A percentile compares a stretch with the other conserved stretches of the same genome.
phyloP scores from a whole-genome alignment of 2,329 filamentous ascomycete species.

The Thelonectria rubi region DNA sequence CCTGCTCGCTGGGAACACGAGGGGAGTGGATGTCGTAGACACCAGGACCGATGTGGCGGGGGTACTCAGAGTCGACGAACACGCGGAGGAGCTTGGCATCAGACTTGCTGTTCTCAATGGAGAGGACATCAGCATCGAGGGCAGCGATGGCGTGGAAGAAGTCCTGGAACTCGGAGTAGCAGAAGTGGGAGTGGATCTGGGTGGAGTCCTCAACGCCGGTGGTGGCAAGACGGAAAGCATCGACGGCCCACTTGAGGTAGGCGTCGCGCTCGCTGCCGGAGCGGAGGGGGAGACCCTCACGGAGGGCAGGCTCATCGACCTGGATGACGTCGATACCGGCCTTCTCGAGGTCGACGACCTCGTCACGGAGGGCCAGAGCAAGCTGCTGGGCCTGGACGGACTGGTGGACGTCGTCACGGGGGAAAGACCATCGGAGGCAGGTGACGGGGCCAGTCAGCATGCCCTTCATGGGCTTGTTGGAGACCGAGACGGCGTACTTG shows the following conservation, averaged over 20 bases:
- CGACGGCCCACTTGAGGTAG: conserved; percentile 97
- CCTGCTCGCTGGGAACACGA: conserved; percentile 94
- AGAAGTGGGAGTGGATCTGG: conserved; percentile 99
- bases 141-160: conserved; percentile 99
- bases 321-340: conserved; percentile 98
- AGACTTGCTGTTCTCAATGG: conserved; percentile 99
- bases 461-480: conserved; percentile 99
- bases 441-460: conserved; percentile 99
- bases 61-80: conserved; percentile 97
- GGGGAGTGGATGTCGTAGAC: conserved; percentile 99
- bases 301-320: conserved; percentile 98
- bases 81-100: conserved; percentile 99
- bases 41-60: conserved; percentile 97
- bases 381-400: conserved; percentile 99
- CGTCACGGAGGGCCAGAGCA: conserved; percentile 95
- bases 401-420: conserved; percentile 99
- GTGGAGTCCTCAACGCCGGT: conserved; percentile 93
- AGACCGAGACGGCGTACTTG: conserved; percentile 96
- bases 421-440: conserved; percentile 99
- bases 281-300: conserved; percentile 98
- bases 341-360: conserved; percentile 97
- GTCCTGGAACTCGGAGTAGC: conserved; percentile 99
- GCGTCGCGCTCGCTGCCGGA: conserved; percentile 92
- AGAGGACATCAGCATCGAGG: conserved; percentile 96
- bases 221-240: conserved; percentile 96